Conservation (phyloP, 192 early-diverging fungal species). For the Jimgerdemannia flammicorona region DNA sequence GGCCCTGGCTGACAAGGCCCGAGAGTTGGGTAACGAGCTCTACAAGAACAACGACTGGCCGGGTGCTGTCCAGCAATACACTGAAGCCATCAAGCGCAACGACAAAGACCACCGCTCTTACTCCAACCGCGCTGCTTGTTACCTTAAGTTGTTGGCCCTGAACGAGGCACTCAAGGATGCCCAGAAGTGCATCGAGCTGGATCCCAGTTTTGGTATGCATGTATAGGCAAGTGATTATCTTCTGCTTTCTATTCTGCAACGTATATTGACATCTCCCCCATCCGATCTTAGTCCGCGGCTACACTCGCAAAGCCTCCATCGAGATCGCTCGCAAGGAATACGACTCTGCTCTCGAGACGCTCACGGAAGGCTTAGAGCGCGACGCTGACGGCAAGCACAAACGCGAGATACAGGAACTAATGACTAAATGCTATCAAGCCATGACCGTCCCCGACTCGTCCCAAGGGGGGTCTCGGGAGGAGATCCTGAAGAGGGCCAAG, state of each 20-base stretch:
- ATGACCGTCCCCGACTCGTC: conserved; percentile 52
- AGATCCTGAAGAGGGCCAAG: conserved; percentile 80
- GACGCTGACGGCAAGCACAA: conserved; percentile 83
- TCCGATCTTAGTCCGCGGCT: conserved; percentile 68
- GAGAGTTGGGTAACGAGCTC: conserved; percentile 88
- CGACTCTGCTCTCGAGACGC: conserved; percentile 75
- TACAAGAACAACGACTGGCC: conserved; percentile 89
- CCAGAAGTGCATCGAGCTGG: conserved; percentile 80
- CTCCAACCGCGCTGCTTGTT: conserved; percentile 96
- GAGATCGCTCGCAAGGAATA: conserved; percentile 89
- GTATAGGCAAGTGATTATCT: not conserved
- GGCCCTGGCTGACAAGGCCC: conserved; percentile 80
- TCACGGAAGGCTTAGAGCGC: conserved; percentile 68
- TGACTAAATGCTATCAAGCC: conserved; percentile 76
- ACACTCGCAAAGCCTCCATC: conserved; percentile 93
- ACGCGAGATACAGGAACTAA: conserved; percentile 81
- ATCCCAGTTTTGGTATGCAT: conserved; percentile 68
- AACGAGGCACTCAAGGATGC: conserved; percentile 96
- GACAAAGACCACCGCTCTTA: conserved; percentile 84
- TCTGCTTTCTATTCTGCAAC: not conserved
- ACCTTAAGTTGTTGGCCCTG: conserved; percentile 91
- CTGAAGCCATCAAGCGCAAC: conserved; percentile 97
- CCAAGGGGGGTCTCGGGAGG: conserved; percentile 63
- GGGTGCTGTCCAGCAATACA: conserved; percentile 88
- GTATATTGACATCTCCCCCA: not conserved